Conservation (phyloP, 768 basidiomycete genomes). For the Pleurotus sapidus region DNA sequence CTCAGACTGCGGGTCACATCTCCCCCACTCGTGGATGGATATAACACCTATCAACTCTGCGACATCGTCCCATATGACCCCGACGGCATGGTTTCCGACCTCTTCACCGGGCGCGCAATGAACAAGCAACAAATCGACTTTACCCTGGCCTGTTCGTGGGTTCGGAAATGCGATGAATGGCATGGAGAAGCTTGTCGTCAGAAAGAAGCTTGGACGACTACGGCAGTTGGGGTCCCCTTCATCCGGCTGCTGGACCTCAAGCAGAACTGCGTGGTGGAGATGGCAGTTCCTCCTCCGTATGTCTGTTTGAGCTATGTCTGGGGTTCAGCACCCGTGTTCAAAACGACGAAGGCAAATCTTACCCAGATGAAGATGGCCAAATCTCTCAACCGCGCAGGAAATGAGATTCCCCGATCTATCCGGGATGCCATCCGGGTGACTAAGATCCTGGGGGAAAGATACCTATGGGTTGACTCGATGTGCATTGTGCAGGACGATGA, state of each 20-base stretch:
- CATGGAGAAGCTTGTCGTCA: not conserved
- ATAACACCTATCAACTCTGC: not conserved
- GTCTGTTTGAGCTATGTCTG: not conserved
- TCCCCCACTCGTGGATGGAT: not conserved
- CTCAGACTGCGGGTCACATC: not conserved
- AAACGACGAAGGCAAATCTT: not conserved
- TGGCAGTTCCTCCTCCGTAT: not conserved
- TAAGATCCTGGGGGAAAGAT: not conserved
- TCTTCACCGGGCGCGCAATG: not conserved
- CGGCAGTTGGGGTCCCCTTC: not conserved
- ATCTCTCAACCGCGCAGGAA: not conserved
- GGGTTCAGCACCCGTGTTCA: not conserved
- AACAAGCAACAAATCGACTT: not conserved
- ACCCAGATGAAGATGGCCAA: not conserved
- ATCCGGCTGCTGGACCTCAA: not conserved
- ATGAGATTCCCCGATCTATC: not conserved
- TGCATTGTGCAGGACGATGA: not conserved
- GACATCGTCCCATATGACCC: not conserved
- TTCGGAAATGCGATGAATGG: not conserved
- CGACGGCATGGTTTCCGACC: not conserved
- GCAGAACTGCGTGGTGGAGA: not conserved
- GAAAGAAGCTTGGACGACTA: not conserved
- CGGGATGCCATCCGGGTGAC: not conserved
- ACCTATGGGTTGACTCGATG: conserved; percentile 1
- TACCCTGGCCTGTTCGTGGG: not conserved